Evolutionary conservation across 768 basidiomycete species (phyloP).

Genomic region (Rhizopogon vinicolor): DNA sequence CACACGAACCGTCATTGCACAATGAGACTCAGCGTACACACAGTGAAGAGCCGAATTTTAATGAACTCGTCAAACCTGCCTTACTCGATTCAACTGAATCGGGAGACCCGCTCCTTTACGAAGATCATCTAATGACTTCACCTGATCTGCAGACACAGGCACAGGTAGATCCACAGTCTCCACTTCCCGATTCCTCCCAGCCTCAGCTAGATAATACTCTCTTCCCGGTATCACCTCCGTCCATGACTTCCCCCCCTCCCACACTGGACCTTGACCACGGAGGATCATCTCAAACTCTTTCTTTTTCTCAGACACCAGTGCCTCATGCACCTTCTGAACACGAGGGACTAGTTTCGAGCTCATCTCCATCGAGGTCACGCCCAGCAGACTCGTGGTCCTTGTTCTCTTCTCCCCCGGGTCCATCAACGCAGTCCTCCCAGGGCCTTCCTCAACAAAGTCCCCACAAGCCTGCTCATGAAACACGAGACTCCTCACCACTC

Average conservation of each 20-base stretch:
- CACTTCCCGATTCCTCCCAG: conserved; percentile 11
- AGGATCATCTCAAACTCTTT: neutral
- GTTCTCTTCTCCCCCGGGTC: conserved; percentile 13
- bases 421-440: neutral
- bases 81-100: neutral
- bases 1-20: neutral
- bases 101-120: neutral
- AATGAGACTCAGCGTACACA: neutral
- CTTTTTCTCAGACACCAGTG: neutral
- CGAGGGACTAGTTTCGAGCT: neutral
- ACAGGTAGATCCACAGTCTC: conserved; percentile 1
- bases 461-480: conserved; percentile 16
- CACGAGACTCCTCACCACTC: conserved; percentile 13
- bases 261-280: neutral
- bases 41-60: neutral
- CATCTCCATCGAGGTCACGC: conserved; percentile 11
- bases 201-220: conserved; percentile 12
- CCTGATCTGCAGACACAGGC: neutral
- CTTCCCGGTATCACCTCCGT: neutral
- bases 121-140: neutral
- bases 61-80: too few relatives aligned
- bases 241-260: neutral
- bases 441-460: neutral
- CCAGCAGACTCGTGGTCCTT: conserved; percentile 9
- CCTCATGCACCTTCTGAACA: conserved; percentile 1